Conservation (phyloP, 805 yeast species). For the Starmerella gropengiesseri region DNA sequence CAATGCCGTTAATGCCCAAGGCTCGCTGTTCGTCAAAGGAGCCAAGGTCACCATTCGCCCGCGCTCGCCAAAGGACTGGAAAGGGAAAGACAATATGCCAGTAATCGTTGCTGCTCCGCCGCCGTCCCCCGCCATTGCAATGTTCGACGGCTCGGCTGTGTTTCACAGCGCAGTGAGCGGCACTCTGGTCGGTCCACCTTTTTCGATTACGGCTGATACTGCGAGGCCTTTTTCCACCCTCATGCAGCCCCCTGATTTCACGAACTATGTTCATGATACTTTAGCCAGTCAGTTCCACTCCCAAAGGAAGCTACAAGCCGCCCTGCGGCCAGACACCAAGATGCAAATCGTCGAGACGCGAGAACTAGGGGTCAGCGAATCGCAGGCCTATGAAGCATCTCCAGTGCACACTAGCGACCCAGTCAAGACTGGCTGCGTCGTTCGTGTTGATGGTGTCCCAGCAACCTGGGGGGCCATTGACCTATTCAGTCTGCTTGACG, state of each 20-base stretch:
- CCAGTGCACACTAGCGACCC: not conserved
- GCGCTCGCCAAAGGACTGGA: slow-evolving; percentile 1
- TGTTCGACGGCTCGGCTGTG: no score
- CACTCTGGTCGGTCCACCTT: no score
- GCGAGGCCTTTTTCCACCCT: not conserved
- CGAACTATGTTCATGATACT: not conserved
- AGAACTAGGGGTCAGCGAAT: not conserved
- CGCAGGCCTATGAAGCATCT: not conserved
- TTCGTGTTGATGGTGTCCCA: slow-evolving; percentile 18
- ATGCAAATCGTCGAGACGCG: not conserved
- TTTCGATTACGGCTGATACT: no score
- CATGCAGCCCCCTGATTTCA: slow-evolving; percentile 1
- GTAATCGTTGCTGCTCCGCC: no score
- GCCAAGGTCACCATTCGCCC: not conserved
- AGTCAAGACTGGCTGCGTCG: slow-evolving; percentile 13
- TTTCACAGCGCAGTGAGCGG: no score
- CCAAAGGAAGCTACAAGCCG: not conserved
- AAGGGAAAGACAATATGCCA: not conserved
- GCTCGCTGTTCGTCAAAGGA: not conserved
- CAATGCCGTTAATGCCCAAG: not conserved
- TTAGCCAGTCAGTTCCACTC: not conserved
- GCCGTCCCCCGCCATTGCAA: no score
- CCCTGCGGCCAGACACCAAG: not conserved
- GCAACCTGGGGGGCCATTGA: slow-evolving; percentile 15
- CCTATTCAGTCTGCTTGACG: slow-evolving; percentile 9